phyloP scores from a whole-genome alignment of 352 stramenopile genomes.

The Phytophthora quininea region DNA sequence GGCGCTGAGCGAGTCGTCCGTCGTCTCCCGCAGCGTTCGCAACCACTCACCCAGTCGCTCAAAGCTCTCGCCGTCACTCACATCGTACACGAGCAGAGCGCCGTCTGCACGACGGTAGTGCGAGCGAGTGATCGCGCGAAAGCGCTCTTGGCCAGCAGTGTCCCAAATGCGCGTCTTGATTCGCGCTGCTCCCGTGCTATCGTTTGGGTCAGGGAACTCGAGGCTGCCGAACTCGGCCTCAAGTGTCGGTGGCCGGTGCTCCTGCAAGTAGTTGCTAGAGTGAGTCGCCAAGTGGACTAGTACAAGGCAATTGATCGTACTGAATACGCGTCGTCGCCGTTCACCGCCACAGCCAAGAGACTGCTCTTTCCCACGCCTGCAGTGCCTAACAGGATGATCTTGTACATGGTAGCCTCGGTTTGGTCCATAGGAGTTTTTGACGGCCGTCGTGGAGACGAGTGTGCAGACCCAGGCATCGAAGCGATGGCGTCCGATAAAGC shows the following conservation, averaged over 20 bases:
- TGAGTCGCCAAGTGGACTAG: background rate
- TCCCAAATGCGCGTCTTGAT: constrained; percentile 91
- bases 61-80: constrained; percentile 88
- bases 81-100: constrained; percentile 92
- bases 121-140: constrained; percentile 88
- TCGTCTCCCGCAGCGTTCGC: constrained; percentile 84
- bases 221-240: constrained; percentile 81
- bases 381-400: constrained; percentile 82
- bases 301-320: constrained; percentile 20
- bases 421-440: constrained; percentile 7
- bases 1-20: constrained; percentile 81
- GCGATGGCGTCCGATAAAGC: constrained; percentile 27
- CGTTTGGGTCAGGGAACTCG: constrained; percentile 62
- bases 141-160: constrained; percentile 88
- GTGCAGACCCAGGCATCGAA: constrained; percentile 12
- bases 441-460: constrained; percentile 22
- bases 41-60: constrained; percentile 89
- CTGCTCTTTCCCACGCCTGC: constrained; percentile 84
- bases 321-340: constrained; percentile 62
- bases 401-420: constrained; percentile 48
- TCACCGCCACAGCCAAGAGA: constrained; percentile 63
- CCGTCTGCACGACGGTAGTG: constrained; percentile 87
- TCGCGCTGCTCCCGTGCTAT: constrained; percentile 43
- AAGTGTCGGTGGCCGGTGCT: constrained; percentile 64
- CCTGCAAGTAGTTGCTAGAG: constrained; percentile 24